phyloP scores from a whole-genome alignment of 805 yeast genomes.

The Suhomyces tanzawaensis region DNA sequence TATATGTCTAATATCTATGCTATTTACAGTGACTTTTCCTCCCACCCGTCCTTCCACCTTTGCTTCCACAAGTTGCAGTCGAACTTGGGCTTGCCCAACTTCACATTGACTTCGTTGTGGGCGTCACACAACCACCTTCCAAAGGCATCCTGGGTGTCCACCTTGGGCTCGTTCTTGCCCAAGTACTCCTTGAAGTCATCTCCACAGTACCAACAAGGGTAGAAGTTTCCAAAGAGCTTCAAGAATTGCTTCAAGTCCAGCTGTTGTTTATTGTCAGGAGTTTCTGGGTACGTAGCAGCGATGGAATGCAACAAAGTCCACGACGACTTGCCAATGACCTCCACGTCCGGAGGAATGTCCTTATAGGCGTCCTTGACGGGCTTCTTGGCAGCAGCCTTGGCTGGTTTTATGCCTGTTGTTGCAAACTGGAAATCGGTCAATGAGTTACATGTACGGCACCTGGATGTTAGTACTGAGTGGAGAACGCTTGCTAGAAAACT shows the following conservation, averaged over 20 bases:
- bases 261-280: constrained; percentile 62
- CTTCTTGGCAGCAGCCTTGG: constrained; percentile 4
- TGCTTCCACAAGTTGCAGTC: constrained; percentile 89
- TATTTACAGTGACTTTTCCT: constrained; percentile 26
- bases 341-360: constrained; percentile 86
- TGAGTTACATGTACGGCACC: constrained; percentile 87
- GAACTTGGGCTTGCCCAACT: constrained; percentile 80
- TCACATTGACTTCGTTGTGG: constrained; percentile 87
- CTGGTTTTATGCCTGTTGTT: constrained; percentile 17
- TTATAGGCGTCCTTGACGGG: constrained; percentile 9
- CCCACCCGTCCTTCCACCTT: constrained; percentile 97
- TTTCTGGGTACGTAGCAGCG: constrained; percentile 84
- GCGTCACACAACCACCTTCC: constrained; percentile 94
- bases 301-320: constrained; percentile 92
- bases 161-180: constrained; percentile 50
- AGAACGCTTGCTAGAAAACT: constrained; percentile 28
- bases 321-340: constrained; percentile 73
- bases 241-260: constrained; percentile 70
- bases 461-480: constrained; percentile 16
- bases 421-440: constrained; percentile 76
- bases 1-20: too few relatives aligned
- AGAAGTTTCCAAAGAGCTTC: constrained; percentile 67
- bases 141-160: constrained; percentile 68
- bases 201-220: constrained; percentile 95
- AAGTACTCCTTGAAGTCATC: constrained; percentile 72